Evolutionary conservation across 495 filamentous ascomycete genomes (phyloP), one percentile per base, ranked within the genome.

Genomic region (Penicillium cosmopolitanum): DNA sequence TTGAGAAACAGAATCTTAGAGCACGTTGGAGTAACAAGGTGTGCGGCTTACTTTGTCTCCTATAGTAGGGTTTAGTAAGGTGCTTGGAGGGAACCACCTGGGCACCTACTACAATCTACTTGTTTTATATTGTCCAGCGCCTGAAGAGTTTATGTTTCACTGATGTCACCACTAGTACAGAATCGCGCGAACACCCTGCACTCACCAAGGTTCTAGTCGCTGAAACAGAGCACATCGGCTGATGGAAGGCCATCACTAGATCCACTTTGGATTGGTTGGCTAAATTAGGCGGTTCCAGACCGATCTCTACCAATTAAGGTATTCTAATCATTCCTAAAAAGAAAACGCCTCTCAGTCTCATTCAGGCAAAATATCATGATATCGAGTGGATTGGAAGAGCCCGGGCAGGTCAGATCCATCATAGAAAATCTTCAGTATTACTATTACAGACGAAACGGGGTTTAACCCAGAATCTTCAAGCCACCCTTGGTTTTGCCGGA

Each of bases 401-500:
- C 5, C 8, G 28, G 28, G 28, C 4, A 31, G 28, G 28, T 31
- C 28, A 9, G 36, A n/a, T 38, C 11, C 11, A 5, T 38, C 8
- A 38, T 38, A 18, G n/a, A 44, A 44, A 10, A 19, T 44, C 7
- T 9, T 19, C n/a, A 18, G 4, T 44, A 44, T 44, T 44, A 44
- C 42, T 44, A 44, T 44, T 8, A 16, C n/a, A 28, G 21, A 10
- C 10, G 46, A 48, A 5, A 5, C 5, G 28, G 1, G 28, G 1
- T 2, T 85, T 76, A 96, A 59, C 92, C 92, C 40, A 96, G 70
- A 56, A 96, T 77, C 71, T 83, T 90, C 68, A 93, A 65, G 4
- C 91, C 91, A 8, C 87, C 87, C 75, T 91, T 91, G 1, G 88
- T 93, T 80, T 93, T 93, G 50, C 83, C 82, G 1, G 85, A 84